These are phyloP conservation scores for Scenedesmus sp. DNA, from an alignment of 163 green algal genomes.

Conservation along the genomic window DNA sequence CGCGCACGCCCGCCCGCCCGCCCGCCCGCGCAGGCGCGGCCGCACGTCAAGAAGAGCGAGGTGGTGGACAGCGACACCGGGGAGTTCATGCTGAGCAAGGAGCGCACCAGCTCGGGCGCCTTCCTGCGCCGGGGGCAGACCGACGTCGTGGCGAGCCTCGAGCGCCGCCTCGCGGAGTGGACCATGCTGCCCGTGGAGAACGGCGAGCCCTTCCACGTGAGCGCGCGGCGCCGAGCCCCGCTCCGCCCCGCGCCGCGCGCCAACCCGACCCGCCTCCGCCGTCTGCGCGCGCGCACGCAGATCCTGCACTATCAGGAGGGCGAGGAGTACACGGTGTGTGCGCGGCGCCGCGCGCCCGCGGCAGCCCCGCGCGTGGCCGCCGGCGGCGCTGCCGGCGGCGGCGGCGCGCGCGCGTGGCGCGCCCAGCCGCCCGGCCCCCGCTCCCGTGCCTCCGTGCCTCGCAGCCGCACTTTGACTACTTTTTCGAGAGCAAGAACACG, in stretches of 20 bases:
- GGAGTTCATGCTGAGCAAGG: slow-evolving; percentile 18
- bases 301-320: slow-evolving; percentile 39
- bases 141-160: slow-evolving; percentile 27
- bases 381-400: too few relatives aligned
- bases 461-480: slow-evolving; percentile 45
- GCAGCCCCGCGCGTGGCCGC: too few relatives aligned
- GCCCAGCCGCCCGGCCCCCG: too few relatives aligned
- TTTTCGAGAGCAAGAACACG: slow-evolving; percentile 27
- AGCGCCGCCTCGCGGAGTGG: slow-evolving; percentile 38
- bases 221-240: too few relatives aligned
- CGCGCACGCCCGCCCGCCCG: not conserved
- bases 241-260: too few relatives aligned
- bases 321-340: slow-evolving; percentile 27
- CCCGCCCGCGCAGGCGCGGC: slow-evolving; percentile 18
- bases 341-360: too few relatives aligned
- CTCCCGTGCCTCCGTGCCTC: too few relatives aligned
- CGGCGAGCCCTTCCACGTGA: slow-evolving; percentile 44
- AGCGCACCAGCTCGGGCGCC: slow-evolving; percentile 31
- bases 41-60: slow-evolving; percentile 27
- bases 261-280: too few relatives aligned
- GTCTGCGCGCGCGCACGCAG: too few relatives aligned
- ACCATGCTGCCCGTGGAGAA: slow-evolving; percentile 31
- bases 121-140: slow-evolving; percentile 20
- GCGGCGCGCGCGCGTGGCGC: too few relatives aligned
- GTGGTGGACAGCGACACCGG: slow-evolving; percentile 47